Conservation (phyloP, 352 stramenopile species). For the Phytophthora meadii region DNA sequence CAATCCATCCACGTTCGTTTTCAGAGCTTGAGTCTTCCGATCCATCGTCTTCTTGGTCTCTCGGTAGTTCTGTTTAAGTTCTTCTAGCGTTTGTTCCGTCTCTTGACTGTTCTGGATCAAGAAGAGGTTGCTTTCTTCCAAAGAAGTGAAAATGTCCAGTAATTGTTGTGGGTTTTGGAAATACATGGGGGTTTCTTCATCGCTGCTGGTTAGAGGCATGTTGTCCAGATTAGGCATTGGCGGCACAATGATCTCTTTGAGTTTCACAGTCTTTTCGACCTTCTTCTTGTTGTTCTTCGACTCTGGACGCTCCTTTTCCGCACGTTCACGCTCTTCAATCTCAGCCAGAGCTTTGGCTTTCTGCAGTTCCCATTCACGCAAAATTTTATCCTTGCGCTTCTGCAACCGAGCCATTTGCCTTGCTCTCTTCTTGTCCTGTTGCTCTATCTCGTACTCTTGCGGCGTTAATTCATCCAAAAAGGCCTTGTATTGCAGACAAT, state of each 20-base stretch:
- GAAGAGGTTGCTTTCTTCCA: slow-evolving; percentile 97
- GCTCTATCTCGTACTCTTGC: slow-evolving; percentile 85
- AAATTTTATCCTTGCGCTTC: slow-evolving; percentile 73
- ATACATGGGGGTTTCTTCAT: slow-evolving; percentile 95
- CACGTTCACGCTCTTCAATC: slow-evolving; percentile 70
- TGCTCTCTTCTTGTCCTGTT: slow-evolving; percentile 75
- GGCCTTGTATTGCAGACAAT: slow-evolving; percentile 94
- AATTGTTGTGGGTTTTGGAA: slow-evolving; percentile 94
- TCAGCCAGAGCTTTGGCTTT: slow-evolving; percentile 60
- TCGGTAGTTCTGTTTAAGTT: slow-evolving; percentile 94
- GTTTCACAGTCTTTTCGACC: slow-evolving; percentile 58
- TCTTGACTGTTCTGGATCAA: slow-evolving; percentile 96
- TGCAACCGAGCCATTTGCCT: slow-evolving; percentile 69
- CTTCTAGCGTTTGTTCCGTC: slow-evolving; percentile 94
- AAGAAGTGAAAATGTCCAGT: slow-evolving; percentile 92
- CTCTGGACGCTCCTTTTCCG: slow-evolving; percentile 65
- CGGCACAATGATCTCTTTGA: slow-evolving; percentile 54
- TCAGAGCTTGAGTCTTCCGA: slow-evolving; percentile 82
- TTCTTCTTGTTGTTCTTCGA: slow-evolving; percentile 58
- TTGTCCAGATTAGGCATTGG: slow-evolving; percentile 74
- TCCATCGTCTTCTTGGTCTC: slow-evolving; percentile 92
- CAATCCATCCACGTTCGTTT: slow-evolving; percentile 91
- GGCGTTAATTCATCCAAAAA: slow-evolving; percentile 94
- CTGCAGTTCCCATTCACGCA: slow-evolving; percentile 74
- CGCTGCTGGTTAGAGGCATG: slow-evolving; percentile 76